These are phyloP conservation scores for Glycine soja DNA, from an alignment of 306 rosid species.

Conservation along the genomic window DNA sequence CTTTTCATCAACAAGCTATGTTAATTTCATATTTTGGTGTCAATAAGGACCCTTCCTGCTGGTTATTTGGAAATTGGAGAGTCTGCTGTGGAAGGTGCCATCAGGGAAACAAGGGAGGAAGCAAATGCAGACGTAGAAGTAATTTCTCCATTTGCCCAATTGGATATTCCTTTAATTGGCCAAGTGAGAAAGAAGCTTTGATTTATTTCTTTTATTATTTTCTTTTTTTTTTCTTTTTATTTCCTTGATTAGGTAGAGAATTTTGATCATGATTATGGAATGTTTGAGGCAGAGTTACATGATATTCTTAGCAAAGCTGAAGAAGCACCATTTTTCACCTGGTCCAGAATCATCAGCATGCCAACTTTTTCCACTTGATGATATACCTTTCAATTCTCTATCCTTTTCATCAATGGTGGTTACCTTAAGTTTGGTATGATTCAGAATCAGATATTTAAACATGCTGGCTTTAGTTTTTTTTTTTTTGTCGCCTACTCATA, in stretches of 20 bases:
- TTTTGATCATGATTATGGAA: conserved; percentile 42
- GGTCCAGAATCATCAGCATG: conserved; percentile 97
- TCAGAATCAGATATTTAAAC: not conserved
- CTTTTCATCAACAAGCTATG: conserved; percentile 36
- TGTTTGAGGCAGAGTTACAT: conserved; percentile 74
- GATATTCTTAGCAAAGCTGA: conserved; percentile 89
- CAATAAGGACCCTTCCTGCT: conserved; percentile 93
- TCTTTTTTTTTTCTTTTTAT: not conserved
- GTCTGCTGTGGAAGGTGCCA: conserved; percentile 95
- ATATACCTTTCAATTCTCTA: conserved; percentile 83
- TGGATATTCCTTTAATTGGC: conserved; percentile 94
- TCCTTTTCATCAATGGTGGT: conserved; percentile 97
- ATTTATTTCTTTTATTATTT: conserved; percentile 24
- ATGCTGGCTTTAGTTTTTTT: conserved; percentile 23
- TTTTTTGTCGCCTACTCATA: conserved; percentile 21
- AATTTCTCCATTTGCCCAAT: conserved; percentile 87
- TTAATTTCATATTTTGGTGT: conserved; percentile 52
- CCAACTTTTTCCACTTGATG: conserved; percentile 78
- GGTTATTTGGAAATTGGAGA: conserved; percentile 97
- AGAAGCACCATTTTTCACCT: conserved; percentile 86
- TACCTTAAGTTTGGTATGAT: conserved; percentile 81
- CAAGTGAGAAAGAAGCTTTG: conserved; percentile 66
- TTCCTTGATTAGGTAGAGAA: conserved; percentile 45
- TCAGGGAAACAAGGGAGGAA: conserved; percentile 96
- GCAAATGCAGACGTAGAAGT: conserved; percentile 95